Evolutionary conservation across 2,329 filamentous ascomycete genomes (phyloP), one percentile per base, ranked within the genome.

Genomic region (Hirsutella thompsonii): DNA sequence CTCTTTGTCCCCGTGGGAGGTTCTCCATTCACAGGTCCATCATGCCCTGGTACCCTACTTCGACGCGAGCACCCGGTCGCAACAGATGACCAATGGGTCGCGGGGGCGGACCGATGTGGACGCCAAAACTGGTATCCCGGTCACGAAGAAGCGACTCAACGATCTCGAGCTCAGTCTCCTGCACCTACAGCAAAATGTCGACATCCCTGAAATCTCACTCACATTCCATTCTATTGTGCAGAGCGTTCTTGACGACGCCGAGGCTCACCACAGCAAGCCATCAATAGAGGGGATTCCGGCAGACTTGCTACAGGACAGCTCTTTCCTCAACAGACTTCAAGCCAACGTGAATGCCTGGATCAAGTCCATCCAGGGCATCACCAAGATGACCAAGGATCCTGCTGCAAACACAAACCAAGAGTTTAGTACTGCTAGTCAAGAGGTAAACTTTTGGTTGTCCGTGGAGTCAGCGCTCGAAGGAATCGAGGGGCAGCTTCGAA

Each of bases 361-460:
- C 66, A 94, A 94, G 66, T 94, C 90, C 10, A 98, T 99, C 49
- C 90, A 95, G 59, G 82, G 83, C 37, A 93, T 95, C 51, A 98
- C 92, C 32, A 93, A 93, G 64, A 83, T 94, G 69, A 86, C 87
- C 33, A 80, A 88, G 54, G 92, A 98, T 52, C 79, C 86, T 1
- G 68, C 70, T 4, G 75, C 68, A 57, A 81, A 59, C 71, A 74
- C 49, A 72, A 62, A 59, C 41, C 64, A 67, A 46, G 64, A 68
- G 42, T 67, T 68, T 44, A 68, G 63, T 50, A 94, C 88, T 19
- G 92, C 92, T 26, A 90, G 86, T 42, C 92, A 96, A 60, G 92
- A 99, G 61, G 94, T 98, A 61, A 95, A 95, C 61, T 98, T 98
- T 57, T 99, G 92, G 92, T 63, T 98, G 39, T 93, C 88, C 2